Evolutionary conservation across 768 basidiomycete species (phyloP), one percentile per base, ranked within the genome.

Genomic region (Kondoa subrosea): DNA sequence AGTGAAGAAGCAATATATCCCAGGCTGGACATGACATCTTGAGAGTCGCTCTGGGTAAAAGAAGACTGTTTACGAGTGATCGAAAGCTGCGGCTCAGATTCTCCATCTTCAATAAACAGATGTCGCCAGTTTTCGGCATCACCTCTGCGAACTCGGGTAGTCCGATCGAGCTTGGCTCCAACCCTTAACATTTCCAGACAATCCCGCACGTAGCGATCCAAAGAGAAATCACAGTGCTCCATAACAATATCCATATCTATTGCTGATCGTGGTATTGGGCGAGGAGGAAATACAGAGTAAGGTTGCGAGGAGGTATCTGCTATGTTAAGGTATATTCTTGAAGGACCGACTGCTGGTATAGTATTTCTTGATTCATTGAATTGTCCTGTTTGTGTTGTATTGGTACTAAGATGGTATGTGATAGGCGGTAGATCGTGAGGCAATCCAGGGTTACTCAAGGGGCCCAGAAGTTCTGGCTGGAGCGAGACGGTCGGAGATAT

Each of bases 141-240:
- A 0, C 85, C 87, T 71, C 91, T 81, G 70, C 89, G 80, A 32
- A 89, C 76, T 25, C 85, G 82, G 57, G 84, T 84, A 16, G 85
- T 86, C 64, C 87, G 86, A 75, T 99, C 92, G 58, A 97, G 81
- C 17, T 89, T 87, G 4, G 82, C 89, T 1, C 92, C 93, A 15
- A 91, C 79, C n/a, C 93, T 84, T 30, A 99, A 82, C 58, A 93
- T 85, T 77, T 97, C 92, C 56, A 99, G 80, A 74, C 95, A 99
- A 76, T 97, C 95, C 56, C 93, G 85, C n/a, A 97, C 93, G 78
- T 88, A 92, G 88, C 95, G 75, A 72, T 83, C 82, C 70, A 83
- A 81, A 17, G 85, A 84, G 76, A 91, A 95, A 78, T 93, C 89
- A 76, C 95, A 99, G 73, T 91, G 84, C 57, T 91, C 86, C 87